Evolutionary conservation across 2,329 filamentous ascomycete species (phyloP).

Genomic region (Daldinia sp.): DNA sequence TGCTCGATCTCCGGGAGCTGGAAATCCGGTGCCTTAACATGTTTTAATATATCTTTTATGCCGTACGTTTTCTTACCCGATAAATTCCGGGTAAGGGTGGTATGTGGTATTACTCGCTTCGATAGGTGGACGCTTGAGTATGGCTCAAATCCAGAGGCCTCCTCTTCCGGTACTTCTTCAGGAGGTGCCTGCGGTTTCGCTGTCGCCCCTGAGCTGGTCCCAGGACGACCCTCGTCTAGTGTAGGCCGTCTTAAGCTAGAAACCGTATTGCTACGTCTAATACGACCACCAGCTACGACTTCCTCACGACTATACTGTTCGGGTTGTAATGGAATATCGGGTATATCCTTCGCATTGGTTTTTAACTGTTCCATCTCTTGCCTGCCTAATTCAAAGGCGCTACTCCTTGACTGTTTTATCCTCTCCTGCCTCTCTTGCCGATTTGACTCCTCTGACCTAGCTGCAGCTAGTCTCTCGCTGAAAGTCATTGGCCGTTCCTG

Average conservation of each 20-base stretch:
- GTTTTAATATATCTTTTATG: constrained; percentile 83
- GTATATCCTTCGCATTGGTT: constrained; percentile 66
- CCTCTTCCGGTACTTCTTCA: constrained; percentile 57
- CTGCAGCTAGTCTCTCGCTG: constrained; percentile 85
- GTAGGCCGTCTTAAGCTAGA: constrained; percentile 50
- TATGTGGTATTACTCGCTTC: constrained; percentile 84
- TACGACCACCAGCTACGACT: constrained; percentile 59
- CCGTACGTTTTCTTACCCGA: constrained; percentile 80
- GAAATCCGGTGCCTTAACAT: constrained; percentile 85
- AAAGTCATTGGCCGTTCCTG: constrained; percentile 70
- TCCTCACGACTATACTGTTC: constrained; percentile 74
- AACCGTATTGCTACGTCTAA: constrained; percentile 60
- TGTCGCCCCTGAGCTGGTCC: constrained; percentile 33
- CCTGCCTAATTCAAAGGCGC: constrained; percentile 68
- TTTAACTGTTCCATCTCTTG: constrained; percentile 72
- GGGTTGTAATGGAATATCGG: constrained; percentile 60
- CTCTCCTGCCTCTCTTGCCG: constrained; percentile 64
- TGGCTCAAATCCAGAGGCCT: constrained; percentile 79
- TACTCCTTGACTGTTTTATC: constrained; percentile 66
- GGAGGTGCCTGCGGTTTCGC: constrained; percentile 47
- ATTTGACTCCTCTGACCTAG: constrained; percentile 67
- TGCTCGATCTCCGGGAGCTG: constrained; percentile 84
- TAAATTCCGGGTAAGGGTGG: constrained; percentile 81
- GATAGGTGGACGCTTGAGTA: constrained; percentile 89
- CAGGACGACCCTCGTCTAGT: constrained; percentile 33